Conservation (phyloP, 257 asterid species). For the Plantago major region DNA sequence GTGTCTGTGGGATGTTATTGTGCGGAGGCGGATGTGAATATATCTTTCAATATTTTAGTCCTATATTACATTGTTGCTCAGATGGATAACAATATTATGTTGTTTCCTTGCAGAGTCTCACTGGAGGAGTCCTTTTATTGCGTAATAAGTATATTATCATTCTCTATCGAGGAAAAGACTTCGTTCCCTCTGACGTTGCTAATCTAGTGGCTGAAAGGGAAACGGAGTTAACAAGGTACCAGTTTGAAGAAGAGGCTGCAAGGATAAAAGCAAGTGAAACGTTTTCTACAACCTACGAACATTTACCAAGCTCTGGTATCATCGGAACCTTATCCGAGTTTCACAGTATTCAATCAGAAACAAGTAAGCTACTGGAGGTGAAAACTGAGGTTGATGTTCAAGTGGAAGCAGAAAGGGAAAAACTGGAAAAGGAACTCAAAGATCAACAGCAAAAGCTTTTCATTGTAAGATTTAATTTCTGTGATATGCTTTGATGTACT, state of each 20-base stretch:
- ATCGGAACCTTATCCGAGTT: conserved; percentile 78
- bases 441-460: conserved; percentile 46
- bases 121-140: conserved; percentile 81
- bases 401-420: conserved; percentile 53
- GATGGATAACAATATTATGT: conserved; percentile 21
- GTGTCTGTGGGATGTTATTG: too few relatives aligned
- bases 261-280: conserved; percentile 65
- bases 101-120: conserved; percentile 58
- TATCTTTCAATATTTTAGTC: too few relatives aligned
- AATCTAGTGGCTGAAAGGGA: conserved; percentile 60
- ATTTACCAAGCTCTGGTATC: conserved; percentile 28
- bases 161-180: conserved; percentile 91
- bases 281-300: conserved; percentile 33
- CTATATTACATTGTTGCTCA: background rate
- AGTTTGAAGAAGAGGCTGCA: conserved; percentile 74
- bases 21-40: too few relatives aligned
- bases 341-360: conserved; percentile 46
- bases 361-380: conserved; percentile 22
- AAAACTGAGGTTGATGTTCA: conserved; percentile 44
- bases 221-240: conserved; percentile 53
- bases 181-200: conserved; percentile 71
- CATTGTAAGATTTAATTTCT: conserved; percentile 42
- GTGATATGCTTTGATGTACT: conserved; percentile 10
- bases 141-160: conserved; percentile 83
- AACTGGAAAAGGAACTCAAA: conserved; percentile 67